Conservation (phyloP, 2,329 filamentous ascomycete genomes). For the Samsoniella hepiali region DNA sequence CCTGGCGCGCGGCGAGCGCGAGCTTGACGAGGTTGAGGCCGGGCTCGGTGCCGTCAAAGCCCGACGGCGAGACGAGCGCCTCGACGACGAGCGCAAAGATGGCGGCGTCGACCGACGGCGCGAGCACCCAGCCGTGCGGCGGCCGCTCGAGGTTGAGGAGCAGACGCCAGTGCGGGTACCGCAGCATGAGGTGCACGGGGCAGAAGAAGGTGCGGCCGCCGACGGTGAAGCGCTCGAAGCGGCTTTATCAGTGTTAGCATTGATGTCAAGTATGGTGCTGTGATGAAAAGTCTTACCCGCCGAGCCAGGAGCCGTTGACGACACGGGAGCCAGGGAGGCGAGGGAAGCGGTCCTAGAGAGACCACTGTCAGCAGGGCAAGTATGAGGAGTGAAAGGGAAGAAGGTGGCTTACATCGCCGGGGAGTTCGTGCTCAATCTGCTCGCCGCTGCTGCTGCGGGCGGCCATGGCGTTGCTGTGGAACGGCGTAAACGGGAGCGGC, state of each 20-base stretch:
- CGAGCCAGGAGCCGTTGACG: conserved; percentile 16
- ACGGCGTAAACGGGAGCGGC: conserved; percentile 10
- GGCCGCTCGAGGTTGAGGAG: conserved; percentile 16
- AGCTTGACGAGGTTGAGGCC: conserved; percentile 26
- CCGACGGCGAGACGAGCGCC: conserved; percentile 19
- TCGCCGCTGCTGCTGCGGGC: background rate
- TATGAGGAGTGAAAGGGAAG: background rate
- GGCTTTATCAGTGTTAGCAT: background rate
- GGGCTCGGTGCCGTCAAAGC: conserved; percentile 24
- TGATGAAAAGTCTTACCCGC: background rate
- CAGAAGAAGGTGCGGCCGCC: conserved; percentile 17
- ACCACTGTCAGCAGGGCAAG: too few relatives aligned
- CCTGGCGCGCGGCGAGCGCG: conserved; percentile 20
- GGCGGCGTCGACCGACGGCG: conserved; percentile 17
- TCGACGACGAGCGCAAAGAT: conserved; percentile 26
- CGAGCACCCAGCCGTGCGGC: conserved; percentile 16
- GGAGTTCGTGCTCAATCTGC: conserved; percentile 3
- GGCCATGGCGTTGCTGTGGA: conserved; percentile 6
- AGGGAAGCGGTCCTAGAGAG: conserved; percentile 11
- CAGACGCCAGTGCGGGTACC: conserved; percentile 15
- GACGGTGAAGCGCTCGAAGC: conserved; percentile 17
- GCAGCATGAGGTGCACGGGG: conserved; percentile 16
- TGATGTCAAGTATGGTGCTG: background rate
- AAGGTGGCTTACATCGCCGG: conserved; percentile 4
- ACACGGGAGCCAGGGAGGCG: background rate